Conservation (phyloP, 352 stramenopile genomes). For the Phytophthora hibernalis region DNA sequence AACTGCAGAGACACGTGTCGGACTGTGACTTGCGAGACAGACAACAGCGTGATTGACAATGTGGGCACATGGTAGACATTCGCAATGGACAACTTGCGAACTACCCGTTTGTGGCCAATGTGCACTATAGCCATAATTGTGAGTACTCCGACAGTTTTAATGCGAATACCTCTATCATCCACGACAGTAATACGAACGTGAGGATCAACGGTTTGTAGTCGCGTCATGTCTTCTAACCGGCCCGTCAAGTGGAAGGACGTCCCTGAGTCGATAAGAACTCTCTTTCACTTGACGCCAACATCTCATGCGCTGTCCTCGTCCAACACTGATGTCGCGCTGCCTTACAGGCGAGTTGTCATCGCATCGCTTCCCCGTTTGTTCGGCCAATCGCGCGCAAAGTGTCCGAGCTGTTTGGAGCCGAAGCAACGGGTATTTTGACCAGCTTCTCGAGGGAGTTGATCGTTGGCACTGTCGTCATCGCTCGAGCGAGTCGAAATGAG, state of each 20-base stretch:
- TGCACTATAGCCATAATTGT: background rate
- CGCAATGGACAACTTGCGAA: background rate
- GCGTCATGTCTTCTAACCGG: background rate
- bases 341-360: background rate
- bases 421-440: background rate
- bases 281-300: background rate
- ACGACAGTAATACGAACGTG: background rate
- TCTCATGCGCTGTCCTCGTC: background rate
- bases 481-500: background rate
- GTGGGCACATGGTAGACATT: background rate
- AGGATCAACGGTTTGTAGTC: background rate
- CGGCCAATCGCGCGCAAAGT: background rate
- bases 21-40: background rate
- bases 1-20: no score
- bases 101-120: background rate
- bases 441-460: background rate
- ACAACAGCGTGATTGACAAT: background rate
- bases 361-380: background rate
- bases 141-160: background rate
- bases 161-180: no score
- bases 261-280: background rate
- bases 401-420: background rate
- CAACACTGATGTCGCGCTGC: background rate
- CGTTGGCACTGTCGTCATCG: background rate
- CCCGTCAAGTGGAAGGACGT: background rate